These are phyloP conservation scores for Brasenia schreberi DNA, from an alignment of 164 flowering plant genomes.

Conservation along the genomic window DNA sequence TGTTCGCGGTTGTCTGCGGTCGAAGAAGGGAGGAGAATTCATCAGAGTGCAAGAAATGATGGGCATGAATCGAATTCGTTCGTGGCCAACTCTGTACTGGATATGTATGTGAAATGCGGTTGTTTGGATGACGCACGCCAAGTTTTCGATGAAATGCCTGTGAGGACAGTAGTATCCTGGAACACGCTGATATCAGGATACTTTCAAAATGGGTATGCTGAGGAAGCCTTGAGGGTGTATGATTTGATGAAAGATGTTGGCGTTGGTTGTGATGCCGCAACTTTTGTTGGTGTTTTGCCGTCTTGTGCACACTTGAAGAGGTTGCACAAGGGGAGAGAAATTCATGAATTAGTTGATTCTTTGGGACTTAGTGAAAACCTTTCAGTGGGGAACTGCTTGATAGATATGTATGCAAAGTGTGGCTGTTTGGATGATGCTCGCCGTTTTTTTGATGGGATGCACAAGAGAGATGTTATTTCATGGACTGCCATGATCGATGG, in stretches of 20 bases:
- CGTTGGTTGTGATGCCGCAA: conserved; percentile 38
- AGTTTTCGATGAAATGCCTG: conserved; percentile 38
- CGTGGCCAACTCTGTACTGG: conserved; percentile 43
- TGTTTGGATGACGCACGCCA: conserved; percentile 19
- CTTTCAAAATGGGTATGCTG: conserved; percentile 28
- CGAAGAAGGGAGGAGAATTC: conserved; percentile 29
- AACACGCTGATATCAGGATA: conserved; percentile 61
- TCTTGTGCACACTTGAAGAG: conserved; percentile 43
- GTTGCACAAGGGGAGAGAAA: conserved; percentile 25
- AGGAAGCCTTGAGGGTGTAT: conserved; percentile 37
- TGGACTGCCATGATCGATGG: conserved; percentile 73
- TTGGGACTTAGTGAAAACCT: conserved; percentile 21
- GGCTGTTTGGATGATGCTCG: conserved; percentile 46
- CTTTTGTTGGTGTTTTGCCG: conserved; percentile 54
- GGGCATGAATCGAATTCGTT: conserved; percentile 30
- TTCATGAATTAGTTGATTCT: conserved; percentile 29
- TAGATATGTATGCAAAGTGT: conserved; percentile 70
- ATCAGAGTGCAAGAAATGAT: conserved; percentile 16
- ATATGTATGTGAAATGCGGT: conserved; percentile 60
- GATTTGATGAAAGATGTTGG: conserved; percentile 27
- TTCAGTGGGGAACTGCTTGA: conserved; percentile 41
- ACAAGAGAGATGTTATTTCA: conserved; percentile 53
- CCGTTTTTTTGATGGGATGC: conserved; percentile 31
- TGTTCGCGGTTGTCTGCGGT: conserved; percentile 25
- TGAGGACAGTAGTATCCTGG: conserved; percentile 44